A percentile compares a stretch with the other conserved stretches of the same genome.
Evolutionary conservation across 2,329 filamentous ascomycete species (phyloP).

Genomic region (Beauveria australis): DNA sequence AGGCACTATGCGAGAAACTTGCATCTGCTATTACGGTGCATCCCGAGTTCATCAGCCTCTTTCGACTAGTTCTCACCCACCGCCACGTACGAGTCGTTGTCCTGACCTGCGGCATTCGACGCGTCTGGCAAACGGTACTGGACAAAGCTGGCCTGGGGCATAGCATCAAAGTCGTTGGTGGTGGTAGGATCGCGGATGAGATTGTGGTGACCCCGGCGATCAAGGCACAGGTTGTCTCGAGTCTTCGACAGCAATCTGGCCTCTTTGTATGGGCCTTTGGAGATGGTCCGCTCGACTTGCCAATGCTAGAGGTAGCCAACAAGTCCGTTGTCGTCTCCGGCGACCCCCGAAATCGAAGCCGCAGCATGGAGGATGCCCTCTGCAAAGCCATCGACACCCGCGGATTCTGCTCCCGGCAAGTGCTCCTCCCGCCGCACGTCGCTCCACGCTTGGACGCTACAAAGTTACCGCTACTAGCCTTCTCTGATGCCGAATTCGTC

Average conservation of each 20-base stretch:
- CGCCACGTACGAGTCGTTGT: constrained; percentile 38
- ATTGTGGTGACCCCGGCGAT: constrained; percentile 41
- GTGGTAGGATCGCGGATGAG: constrained; percentile 36
- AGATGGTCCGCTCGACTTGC: constrained; percentile 50
- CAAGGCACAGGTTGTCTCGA: constrained; percentile 40
- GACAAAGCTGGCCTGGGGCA: constrained; percentile 30
- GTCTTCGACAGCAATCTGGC: constrained; percentile 25
- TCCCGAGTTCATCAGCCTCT: constrained; percentile 37
- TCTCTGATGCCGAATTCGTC: not conserved
- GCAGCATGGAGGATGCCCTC: constrained; percentile 42
- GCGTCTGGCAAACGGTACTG: constrained; percentile 49
- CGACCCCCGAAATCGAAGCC: constrained; percentile 35
- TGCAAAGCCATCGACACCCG: constrained; percentile 29
- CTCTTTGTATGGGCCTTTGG: constrained; percentile 50
- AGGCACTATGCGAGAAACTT: constrained; percentile 35
- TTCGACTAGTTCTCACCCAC: constrained; percentile 24
- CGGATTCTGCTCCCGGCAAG: constrained; percentile 36
- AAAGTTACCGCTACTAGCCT: constrained; percentile 29
- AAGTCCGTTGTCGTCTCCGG: constrained; percentile 49
- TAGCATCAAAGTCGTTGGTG: constrained; percentile 43
- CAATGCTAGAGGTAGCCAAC: constrained; percentile 47
- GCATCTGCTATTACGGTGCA: constrained; percentile 34
- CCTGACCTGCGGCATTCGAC: constrained; percentile 45
- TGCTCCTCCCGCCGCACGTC: constrained; percentile 32
- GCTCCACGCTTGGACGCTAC: constrained; percentile 32